Base-by-base conservation (phyloP, 192 early-diverging fungal species). In the Podila epicladia region DNA sequence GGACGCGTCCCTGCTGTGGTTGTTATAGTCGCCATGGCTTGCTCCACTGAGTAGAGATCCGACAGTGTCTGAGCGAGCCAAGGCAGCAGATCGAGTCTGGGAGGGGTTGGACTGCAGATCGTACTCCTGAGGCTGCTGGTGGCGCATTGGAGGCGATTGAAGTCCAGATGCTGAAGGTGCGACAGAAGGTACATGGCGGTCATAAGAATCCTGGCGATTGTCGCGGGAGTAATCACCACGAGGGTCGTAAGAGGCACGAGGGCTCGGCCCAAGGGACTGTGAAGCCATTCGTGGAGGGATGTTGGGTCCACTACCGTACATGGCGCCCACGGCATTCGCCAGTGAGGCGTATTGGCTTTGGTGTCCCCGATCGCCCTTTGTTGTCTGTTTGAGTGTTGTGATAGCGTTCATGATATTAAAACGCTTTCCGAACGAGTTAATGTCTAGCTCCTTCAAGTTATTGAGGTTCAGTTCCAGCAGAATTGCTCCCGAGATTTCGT, bases 331-430 rank as follows among this genome's bases (percentile, higher is more conserved):
- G 4, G 50, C 11, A 37, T 53, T 62, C 8, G 68, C 67, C 24
- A 72, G 33, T 3, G 28, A 19, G 8, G 58, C 73, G 28, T 66
- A 84, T 38, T 59, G 38, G 32, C 58, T 64, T 49, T 80, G 70
- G 63, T 62, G 41, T 2, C n/a, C 50, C 20, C 51, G 32, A 5
- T 65, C 69, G 38, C 62, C 60, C 58, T 82, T 75, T 19, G 71
- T 60, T 33, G 35, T 37, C 51, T 89, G 84, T 65, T 85, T 86
- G 35, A 94, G 74, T 13, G 74, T 82, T 5, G 79, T 82, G 53
- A 94, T 94, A 51, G 87, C 83, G 31, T 85, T 89, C 86, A 93
- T 89, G 38, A 94, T 83, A 32, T 91, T 88, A 67, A 89, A 87
- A 1, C 93, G 85, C 69, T 91, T 90, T 29, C 89, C 89, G 65